Evolutionary conservation across 1,139 yeast genomes (phyloP), one percentile per base, ranked within the genome.

Genomic region (Suhomyces yuchorum): DNA sequence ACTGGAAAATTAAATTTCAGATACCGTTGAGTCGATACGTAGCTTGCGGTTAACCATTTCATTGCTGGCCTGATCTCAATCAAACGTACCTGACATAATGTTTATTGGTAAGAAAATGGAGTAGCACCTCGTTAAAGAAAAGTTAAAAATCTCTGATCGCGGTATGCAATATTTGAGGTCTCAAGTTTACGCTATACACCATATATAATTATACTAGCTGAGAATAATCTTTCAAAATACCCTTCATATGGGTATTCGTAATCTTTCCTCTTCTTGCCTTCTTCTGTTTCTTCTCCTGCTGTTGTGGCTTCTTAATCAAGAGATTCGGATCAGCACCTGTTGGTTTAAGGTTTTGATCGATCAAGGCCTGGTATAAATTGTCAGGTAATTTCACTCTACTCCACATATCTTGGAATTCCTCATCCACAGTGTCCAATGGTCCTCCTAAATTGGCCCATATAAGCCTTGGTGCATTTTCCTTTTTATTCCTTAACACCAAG

Each of bases 271-370:
- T 81, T 68, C 97, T 84, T 44, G 96, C 87, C 67, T 90, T 90
- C 78, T 91, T 90, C 68, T 90, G 95, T 68, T 91, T 92, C 63
- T 87, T 82, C 53, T 80, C 83, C 52, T 71, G 76, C 50, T 71
- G 75, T 56, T 81, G 87, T 11, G 80, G 81, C 55, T 81, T 82
- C 63, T 83, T 84, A 66, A 86, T 86, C 49, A 88, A 70, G 32
- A 89, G 81, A 38, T 89, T 89, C n/a, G 99, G 99, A 64, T 95
- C 99, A 14, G 93, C 96, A 58, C 96, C 89, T 0, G 99, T 92
- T 6, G 99, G 99, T 66, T 92, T 95, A 65, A 93, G 79, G 23
- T 97, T 95, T 52, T 89, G 85, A 56, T 85, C 91, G 50, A 87
- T 80, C 54, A 95, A 76, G 48, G 84, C 82, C 47, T 85, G 82